These are phyloP conservation scores for Colletotrichum cordylinicola DNA, from an alignment of 2,329 filamentous ascomycete species.

Conservation along the genomic window DNA sequence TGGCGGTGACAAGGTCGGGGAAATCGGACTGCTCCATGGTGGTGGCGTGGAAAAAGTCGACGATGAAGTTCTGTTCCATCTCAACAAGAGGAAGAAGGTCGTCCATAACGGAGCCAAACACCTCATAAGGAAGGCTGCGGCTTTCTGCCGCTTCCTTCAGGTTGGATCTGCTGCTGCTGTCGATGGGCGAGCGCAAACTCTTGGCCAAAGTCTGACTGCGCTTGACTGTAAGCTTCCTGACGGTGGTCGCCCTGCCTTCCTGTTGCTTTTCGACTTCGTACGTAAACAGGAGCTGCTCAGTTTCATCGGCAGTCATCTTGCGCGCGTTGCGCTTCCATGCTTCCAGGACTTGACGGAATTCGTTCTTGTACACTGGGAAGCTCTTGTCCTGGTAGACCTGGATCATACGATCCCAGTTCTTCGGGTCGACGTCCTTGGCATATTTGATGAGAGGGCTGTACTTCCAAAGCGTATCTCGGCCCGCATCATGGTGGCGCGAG, in stretches of 20 bases:
- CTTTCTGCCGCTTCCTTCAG: slow-evolving; percentile 67
- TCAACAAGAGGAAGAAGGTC: slow-evolving; percentile 84
- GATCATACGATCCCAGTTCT: slow-evolving; percentile 82
- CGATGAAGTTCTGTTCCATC: slow-evolving; percentile 95
- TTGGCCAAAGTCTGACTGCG: slow-evolving; percentile 86
- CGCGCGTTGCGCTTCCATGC: slow-evolving; percentile 82
- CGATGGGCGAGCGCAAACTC: slow-evolving; percentile 71
- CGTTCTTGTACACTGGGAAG: slow-evolving; percentile 78
- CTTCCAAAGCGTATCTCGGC: slow-evolving; percentile 80
- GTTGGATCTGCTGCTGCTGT: slow-evolving; percentile 56
- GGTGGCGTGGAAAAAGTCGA: slow-evolving; percentile 97
- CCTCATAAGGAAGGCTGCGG: slow-evolving; percentile 77
- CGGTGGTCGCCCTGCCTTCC: slow-evolving; percentile 76
- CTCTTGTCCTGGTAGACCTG: slow-evolving; percentile 81
- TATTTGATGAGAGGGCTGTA: slow-evolving; percentile 90
- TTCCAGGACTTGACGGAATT: slow-evolving; percentile 79
- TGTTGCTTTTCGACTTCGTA: slow-evolving; percentile 84
- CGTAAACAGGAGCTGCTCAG: slow-evolving; percentile 83
- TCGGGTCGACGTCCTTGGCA: slow-evolving; percentile 80
- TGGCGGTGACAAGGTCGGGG: slow-evolving; percentile 74
- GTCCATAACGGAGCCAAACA: slow-evolving; percentile 80
- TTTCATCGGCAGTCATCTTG: slow-evolving; percentile 77
- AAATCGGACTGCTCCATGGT: slow-evolving; percentile 85
- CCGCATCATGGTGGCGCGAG: slow-evolving; percentile 71
- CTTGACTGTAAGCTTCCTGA: slow-evolving; percentile 92